Conservation (phyloP, 148 eudicot genomes). For the Amaranthus hypochondriacus region DNA sequence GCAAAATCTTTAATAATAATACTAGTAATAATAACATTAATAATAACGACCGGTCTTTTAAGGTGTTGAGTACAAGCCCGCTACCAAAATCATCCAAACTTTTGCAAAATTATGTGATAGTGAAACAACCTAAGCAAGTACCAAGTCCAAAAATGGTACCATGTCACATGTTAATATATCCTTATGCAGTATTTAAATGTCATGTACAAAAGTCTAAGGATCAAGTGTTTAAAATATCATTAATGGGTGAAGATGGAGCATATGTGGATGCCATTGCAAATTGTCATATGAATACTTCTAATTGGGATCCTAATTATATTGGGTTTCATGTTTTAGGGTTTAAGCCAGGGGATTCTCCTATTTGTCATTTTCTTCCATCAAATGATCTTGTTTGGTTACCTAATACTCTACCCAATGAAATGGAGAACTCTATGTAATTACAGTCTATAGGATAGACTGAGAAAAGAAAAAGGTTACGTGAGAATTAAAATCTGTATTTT, state of each 20-base stretch:
- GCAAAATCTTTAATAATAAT: background rate
- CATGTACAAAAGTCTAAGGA: background rate
- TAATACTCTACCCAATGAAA: background rate
- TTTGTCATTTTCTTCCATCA: background rate
- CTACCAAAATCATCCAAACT: background rate
- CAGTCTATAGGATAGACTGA: no score
- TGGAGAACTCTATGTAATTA: no score
- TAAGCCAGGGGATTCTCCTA: background rate
- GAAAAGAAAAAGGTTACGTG: no score
- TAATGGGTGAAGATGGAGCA: background rate
- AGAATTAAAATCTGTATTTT: no score
- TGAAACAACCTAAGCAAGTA: background rate
- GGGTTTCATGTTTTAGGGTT: background rate
- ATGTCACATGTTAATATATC: background rate
- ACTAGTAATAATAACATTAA: background rate
- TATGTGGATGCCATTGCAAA: background rate
- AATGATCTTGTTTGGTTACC: background rate
- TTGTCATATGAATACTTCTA: background rate
- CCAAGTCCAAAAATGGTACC: background rate
- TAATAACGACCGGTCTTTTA: background rate
- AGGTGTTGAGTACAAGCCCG: background rate
- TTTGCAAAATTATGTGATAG: background rate
- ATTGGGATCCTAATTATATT: background rate
- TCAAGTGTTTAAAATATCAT: background rate
- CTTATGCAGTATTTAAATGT: background rate